Percentiles rank a stretch among this genome's conserved stretches.
Evolutionary conservation across 805 yeast species (phyloP).

Genomic region (Kodamaea laetipori): DNA sequence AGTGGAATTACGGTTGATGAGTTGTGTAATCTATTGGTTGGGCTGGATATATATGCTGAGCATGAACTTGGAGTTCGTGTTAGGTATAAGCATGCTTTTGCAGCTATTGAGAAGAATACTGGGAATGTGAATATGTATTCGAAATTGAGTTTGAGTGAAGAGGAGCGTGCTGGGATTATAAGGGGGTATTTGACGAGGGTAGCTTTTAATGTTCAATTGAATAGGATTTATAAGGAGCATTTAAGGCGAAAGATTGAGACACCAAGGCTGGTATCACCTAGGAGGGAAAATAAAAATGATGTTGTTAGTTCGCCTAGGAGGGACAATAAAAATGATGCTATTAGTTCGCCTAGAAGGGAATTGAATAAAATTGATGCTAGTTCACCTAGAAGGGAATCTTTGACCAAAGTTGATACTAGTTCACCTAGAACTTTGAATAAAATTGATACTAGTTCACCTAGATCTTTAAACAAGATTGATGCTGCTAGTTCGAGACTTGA

Average conservation of each 20-base stretch:
- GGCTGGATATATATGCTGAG: constrained; percentile 58
- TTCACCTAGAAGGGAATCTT: no score
- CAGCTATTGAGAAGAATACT: constrained; percentile 7
- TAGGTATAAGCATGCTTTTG: constrained; percentile 10
- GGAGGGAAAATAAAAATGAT: no score
- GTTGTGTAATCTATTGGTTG: constrained; percentile 34
- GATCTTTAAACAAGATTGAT: no score
- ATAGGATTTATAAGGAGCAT: constrained; percentile 53
- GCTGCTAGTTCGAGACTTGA: constrained; percentile 2
- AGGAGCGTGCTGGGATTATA: constrained; percentile 47
- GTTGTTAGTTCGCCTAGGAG: no score
- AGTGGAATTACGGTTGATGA: constrained; percentile 18
- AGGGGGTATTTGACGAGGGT: constrained; percentile 49
- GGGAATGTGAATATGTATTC: neutral
- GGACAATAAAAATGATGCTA: no score
- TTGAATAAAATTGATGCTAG: no score
- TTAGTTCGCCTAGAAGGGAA: no score
- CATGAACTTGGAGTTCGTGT: constrained; percentile 32
- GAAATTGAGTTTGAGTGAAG: constrained; percentile 22
- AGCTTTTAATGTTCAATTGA: constrained; percentile 67
- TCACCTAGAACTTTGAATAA: no score
- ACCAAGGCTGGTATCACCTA: neutral
- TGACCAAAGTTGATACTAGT: no score
- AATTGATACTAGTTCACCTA: constrained; percentile 4
- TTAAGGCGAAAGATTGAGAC: constrained; percentile 16